These are phyloP conservation scores for Krasilnikovozyma curviuscula DNA, from an alignment of 768 basidiomycete species.

Conservation along the genomic window DNA sequence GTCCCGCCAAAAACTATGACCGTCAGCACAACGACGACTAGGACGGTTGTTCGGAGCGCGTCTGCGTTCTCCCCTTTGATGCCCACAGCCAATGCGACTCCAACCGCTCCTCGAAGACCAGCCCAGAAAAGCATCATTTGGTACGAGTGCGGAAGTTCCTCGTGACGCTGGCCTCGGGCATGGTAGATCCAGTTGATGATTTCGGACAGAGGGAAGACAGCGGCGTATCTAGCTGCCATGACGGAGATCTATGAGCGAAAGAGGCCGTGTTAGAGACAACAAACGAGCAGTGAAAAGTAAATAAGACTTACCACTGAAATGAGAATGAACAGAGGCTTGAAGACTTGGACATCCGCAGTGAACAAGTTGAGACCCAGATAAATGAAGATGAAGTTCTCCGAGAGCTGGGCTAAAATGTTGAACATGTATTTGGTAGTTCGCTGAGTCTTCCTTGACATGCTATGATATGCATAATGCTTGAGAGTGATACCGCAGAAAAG, in stretches of 20 bases:
- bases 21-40: constrained; percentile 86
- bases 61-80: constrained; percentile 87
- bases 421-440: constrained; percentile 90
- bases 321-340: constrained; percentile 86
- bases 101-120: constrained; percentile 85
- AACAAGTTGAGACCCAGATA: constrained; percentile 96
- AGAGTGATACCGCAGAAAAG: constrained; percentile 97
- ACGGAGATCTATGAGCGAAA: constrained; percentile 42
- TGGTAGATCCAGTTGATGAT: constrained; percentile 80
- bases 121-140: constrained; percentile 99
- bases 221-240: constrained; percentile 81
- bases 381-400: constrained; percentile 98
- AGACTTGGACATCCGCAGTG: constrained; percentile 47
- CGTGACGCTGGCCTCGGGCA: constrained; percentile 61
- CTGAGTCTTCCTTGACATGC: constrained; percentile 90
- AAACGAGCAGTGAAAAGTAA: not conserved
- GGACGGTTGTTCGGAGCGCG: constrained; percentile 76
- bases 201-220: constrained; percentile 88
- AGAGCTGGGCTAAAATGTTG: constrained; percentile 75
- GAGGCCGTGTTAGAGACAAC: not conserved
- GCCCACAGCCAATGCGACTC: constrained; percentile 88
- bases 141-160: constrained; percentile 90
- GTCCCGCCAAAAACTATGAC: constrained; percentile 91
- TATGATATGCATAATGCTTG: constrained; percentile 99
- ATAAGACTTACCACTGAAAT: constrained; percentile 46